Evolutionary conservation across 1,284 basidiomycete species (phyloP).

Genomic region (Bjerkandera adusta): DNA sequence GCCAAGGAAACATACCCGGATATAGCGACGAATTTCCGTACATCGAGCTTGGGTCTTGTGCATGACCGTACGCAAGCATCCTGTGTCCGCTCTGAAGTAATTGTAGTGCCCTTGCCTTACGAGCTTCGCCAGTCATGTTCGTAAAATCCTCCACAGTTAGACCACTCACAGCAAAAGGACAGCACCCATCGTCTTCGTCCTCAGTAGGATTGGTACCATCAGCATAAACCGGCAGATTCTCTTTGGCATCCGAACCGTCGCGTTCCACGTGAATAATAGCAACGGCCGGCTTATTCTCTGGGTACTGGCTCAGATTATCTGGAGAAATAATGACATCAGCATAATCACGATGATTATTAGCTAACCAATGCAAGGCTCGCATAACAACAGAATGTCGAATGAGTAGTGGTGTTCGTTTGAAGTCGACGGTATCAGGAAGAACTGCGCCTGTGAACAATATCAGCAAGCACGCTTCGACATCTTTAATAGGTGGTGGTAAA

Average conservation of each 20-base stretch:
- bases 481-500: no score
- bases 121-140: neutral
- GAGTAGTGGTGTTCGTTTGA: no score
- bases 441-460: no score
- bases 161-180: neutral
- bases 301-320: constrained; percentile 23
- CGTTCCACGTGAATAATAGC: no score
- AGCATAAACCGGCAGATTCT: constrained; percentile 16
- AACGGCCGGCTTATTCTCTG: constrained; percentile 16
- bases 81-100: neutral
- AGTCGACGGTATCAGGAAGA: no score
- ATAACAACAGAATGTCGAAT: no score
- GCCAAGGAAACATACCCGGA: constrained; percentile 35
- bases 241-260: no score
- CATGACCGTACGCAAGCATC: constrained; percentile 21
- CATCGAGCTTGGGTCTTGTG: constrained; percentile 21
- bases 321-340: constrained; percentile 24
- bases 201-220: constrained; percentile 16
- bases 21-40: constrained; percentile 33
- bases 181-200: neutral
- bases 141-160: neutral
- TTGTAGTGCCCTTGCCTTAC: neutral
- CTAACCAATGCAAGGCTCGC: constrained; percentile 33
- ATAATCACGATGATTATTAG: constrained; percentile 30
- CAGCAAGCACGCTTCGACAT: no score